Evolutionary conservation across 148 eudicot species (phyloP), one percentile per base, ranked within the genome.

Genomic region (Chenopodium quinoa): DNA sequence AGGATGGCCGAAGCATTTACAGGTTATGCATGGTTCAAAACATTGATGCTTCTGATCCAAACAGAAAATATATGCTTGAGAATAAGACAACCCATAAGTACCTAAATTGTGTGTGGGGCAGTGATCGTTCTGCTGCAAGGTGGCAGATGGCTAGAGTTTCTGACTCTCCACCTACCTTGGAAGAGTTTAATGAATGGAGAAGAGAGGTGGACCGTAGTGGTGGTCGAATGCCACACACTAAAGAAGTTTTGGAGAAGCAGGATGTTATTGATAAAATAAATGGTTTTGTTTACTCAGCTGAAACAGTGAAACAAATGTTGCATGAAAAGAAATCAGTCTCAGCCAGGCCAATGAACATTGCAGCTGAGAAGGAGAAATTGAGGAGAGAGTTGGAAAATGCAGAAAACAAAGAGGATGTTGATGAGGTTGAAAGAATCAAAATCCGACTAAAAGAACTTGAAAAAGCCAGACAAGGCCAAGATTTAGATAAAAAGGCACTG

Each of bases 71-170:
- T 81, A 88, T 85, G 87, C 89, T 95, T 46, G 98, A 91, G 74
- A 95, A 93, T 82, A 93, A 91, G 84, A 90, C 84, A 52, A 95
- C 98, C 40, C 72, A 87, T 82, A 93, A 95, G 88, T 93, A 87
- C 80, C 79, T 95, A 77, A 93, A 90, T 75, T 88, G 88, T 86
- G 93, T 91, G 31, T 95, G 98, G 98, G 98, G 98, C 82, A 90
- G 87, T 81, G 96, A 91, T 71, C 88, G 82, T 77, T 92, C 98
- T 74, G 93, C 97, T 86, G 98, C 98, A 31, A 87, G 97, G 89
- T 95, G 98, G 98, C 98, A 93, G 89, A 95, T 95, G 97, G 94
- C 94, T 37, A 92, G 93, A 91, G 71, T 93, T 72, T 95, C 98
- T 13, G 98, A 95, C 78, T 88, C 95, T 10, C 86, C 91, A 16